phyloP scores from a whole-genome alignment of 2,329 filamentous ascomycete genomes.

The Bipolaris victoriae region DNA sequence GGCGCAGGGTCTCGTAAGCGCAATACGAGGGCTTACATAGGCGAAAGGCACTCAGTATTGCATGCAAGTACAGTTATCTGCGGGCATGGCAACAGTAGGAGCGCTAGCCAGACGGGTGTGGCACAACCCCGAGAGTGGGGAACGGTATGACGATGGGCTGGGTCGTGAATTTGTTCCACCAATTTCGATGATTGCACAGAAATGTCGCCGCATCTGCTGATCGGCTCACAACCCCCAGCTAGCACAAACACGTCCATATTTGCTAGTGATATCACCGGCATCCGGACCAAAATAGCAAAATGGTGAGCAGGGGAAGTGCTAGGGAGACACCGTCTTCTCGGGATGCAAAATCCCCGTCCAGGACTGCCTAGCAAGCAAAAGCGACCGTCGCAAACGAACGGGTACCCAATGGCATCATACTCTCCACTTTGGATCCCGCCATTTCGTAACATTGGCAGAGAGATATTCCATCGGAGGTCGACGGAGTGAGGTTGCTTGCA shows the following conservation, averaged over 20 bases:
- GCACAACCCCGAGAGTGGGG: constrained; percentile 11
- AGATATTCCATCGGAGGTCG: background rate
- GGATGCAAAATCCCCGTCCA: background rate
- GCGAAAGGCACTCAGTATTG: too few species aligned
- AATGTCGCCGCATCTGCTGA: background rate
- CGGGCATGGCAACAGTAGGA: constrained; percentile 8
- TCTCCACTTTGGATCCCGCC: background rate
- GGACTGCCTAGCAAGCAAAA: background rate
- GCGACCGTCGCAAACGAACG: background rate
- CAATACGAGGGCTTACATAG: constrained; percentile 4
- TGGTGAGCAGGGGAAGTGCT: background rate
- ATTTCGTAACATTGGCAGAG: background rate
- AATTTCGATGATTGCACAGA: background rate
- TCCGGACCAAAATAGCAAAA: background rate
- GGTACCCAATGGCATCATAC: background rate
- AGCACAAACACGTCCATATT: background rate
- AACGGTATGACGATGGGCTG: background rate
- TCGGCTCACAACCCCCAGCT: background rate
- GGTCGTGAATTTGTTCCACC: background rate
- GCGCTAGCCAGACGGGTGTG: constrained; percentile 5
- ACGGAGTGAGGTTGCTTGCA: background rate
- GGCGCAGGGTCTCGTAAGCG: background rate
- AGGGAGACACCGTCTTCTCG: background rate
- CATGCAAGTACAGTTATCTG: constrained; percentile 1
- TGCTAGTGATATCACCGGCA: background rate